Evolutionary conservation across 202 grass and related monocot species (phyloP), one percentile per base, ranked within the genome.

Genomic region (Saccharum hybrid): DNA sequence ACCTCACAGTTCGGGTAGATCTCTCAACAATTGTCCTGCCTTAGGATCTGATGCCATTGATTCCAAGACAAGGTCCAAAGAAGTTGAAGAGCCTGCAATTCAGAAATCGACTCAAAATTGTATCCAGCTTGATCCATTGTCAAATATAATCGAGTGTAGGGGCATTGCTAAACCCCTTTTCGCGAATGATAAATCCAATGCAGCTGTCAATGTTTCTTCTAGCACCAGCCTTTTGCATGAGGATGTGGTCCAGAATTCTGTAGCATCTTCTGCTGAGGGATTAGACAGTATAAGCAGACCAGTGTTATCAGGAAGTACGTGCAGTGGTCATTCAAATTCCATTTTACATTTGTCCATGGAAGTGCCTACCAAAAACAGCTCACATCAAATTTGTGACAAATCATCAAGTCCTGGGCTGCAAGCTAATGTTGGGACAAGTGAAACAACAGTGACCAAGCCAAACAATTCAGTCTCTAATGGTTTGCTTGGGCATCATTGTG

Each of bases 1-100:
- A 38, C 78, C 72, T 62, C 36, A 19, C 63, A 37, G 74, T 88
- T 81, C 89, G 84, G 62, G 61, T 66, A 57, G 41, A 42, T 52
- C n/a, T 31, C 26, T 71, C 54, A 70, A 49, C 31, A 54, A 49
- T 66, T 74, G 36, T 90, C 73, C 75, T 46, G 39, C 76, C 8
- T 79, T 54, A 34, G 65, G 40, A 79, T 84, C 79, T 78, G 82
- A 83, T 85, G 76, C 45, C 9, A 83, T 76, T 77, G 74, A 84
- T 73, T 61, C 70, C 39, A 82, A 84, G 61, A 82, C 19, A 9
- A 65, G 70, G 64, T 80, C 74, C 18, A 89, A 86, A 82, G 74
- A 88, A 83, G 48, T 69, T 48, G 38, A 70, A 38, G 40, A 57
- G 3, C 21, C n/a, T 70, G 21, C 34, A 68, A 46, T 80, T 80